Evolutionary conservation across 2,329 filamentous ascomycete genomes (phyloP).

Genomic region (Rhynchosporium graminicola): DNA sequence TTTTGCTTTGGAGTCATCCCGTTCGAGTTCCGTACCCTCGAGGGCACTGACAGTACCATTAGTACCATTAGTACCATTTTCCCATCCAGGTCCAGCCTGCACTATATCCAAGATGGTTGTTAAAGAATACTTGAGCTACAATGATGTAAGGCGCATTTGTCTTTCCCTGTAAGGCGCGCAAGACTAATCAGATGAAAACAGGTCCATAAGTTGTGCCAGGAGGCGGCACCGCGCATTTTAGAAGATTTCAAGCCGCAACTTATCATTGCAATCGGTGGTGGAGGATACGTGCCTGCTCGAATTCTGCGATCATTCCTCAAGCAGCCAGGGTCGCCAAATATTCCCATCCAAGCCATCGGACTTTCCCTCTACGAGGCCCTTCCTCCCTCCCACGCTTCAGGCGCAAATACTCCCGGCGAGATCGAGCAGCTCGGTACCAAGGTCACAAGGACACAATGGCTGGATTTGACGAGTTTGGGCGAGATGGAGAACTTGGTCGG

Average conservation of each 20-base stretch:
- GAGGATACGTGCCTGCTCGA: constrained; percentile 93
- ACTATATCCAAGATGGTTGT: constrained; percentile 64
- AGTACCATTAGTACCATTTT: not conserved
- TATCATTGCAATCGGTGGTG: constrained; percentile 97
- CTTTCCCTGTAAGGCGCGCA: constrained; percentile 21
- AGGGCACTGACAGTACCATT: constrained; percentile 16
- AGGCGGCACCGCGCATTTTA: constrained; percentile 78
- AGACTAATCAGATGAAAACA: constrained; percentile 44
- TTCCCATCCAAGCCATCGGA: constrained; percentile 98
- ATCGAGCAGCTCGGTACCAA: constrained; percentile 81
- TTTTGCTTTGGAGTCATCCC: constrained; percentile 23
- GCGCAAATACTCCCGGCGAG: constrained; percentile 46
- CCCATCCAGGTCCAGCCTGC: not conserved
- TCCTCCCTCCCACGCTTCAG: constrained; percentile 53
- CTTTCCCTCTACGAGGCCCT: constrained; percentile 95
- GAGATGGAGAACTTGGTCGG: constrained; percentile 88
- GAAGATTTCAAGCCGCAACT: constrained; percentile 87
- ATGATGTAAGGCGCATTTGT: constrained; percentile 61
- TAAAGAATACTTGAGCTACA: constrained; percentile 90
- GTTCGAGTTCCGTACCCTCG: constrained; percentile 18
- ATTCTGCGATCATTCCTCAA: constrained; percentile 98
- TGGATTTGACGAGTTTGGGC: constrained; percentile 79
- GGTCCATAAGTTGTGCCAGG: constrained; percentile 97
- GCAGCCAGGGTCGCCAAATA: constrained; percentile 82
- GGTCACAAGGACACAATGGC: constrained; percentile 97